phyloP scores from a whole-genome alignment of 2,329 filamentous ascomycete species.

The Trichophyton simii region DNA sequence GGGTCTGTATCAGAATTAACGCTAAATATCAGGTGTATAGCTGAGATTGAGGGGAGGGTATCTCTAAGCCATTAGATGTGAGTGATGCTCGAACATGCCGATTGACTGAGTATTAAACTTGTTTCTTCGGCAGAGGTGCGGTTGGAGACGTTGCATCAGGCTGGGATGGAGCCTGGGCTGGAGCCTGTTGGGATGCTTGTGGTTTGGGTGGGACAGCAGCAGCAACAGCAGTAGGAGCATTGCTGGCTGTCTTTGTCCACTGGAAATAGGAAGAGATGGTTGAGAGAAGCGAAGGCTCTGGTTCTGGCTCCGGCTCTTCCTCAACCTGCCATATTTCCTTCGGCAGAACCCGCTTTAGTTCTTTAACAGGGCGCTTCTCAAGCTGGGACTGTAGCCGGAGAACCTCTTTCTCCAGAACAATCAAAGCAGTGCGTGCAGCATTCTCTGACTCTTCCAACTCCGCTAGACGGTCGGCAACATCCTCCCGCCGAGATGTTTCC shows the following conservation, averaged over 20 bases:
- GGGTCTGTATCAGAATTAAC: neutral
- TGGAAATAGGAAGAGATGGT: conserved; percentile 6
- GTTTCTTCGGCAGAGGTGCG: neutral
- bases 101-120: neutral
- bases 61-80: neutral
- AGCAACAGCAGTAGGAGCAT: neutral
- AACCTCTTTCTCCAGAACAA: conserved; percentile 36
- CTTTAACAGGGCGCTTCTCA: conserved; percentile 19
- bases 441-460: conserved; percentile 43
- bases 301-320: conserved; percentile 20
- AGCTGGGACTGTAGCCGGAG: conserved; percentile 30
- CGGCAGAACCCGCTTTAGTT: conserved; percentile 27
- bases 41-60: neutral
- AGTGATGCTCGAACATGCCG: neutral
- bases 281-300: conserved; percentile 8
- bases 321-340: conserved; percentile 28
- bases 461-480: conserved; percentile 47
- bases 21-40: neutral
- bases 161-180: neutral
- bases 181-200: neutral
- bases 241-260: neutral
- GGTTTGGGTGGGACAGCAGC: neutral
- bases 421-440: conserved; percentile 28
- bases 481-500: conserved; percentile 46
- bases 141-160: neutral